Conservation (phyloP, 345 rosid species). For the Alliaria petiolata region DNA sequence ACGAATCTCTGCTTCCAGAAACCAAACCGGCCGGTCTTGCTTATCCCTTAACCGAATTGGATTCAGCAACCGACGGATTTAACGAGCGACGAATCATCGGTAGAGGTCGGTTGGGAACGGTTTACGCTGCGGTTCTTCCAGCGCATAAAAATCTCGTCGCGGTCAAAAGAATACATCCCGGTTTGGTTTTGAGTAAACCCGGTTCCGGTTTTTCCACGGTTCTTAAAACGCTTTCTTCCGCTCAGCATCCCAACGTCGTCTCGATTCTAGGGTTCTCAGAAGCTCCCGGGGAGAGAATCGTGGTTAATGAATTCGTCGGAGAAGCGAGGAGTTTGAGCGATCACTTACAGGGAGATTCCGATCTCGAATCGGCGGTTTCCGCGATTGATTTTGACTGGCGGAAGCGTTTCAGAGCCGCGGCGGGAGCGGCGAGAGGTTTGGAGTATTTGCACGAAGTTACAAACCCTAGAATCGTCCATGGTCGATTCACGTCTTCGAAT, state of each 20-base stretch:
- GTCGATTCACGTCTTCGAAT: conserved; percentile 63
- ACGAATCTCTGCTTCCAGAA: conserved; percentile 35
- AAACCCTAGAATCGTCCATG: conserved; percentile 60
- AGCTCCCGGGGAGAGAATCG: conserved; percentile 84
- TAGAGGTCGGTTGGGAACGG: conserved; percentile 58
- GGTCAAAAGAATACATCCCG: conserved; percentile 70
- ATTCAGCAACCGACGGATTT: conserved; percentile 72
- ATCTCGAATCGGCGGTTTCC: conserved; percentile 33
- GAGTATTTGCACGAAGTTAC: conserved; percentile 56
- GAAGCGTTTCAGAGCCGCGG: conserved; percentile 54
- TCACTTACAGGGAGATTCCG: conserved; percentile 46
- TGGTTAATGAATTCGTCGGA: conserved; percentile 53
- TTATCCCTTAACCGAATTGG: conserved; percentile 56
- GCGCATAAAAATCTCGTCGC: conserved; percentile 45
- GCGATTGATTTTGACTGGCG: conserved; percentile 55
- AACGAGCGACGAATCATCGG: conserved; percentile 56
- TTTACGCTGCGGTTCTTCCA: conserved; percentile 51
- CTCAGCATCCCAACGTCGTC: conserved; percentile 62
- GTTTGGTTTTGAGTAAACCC: conserved; percentile 62
- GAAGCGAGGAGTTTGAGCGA: conserved; percentile 44
- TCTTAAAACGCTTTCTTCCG: conserved; percentile 57
- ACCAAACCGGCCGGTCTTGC: conserved; percentile 34
- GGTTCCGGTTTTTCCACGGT: conserved; percentile 61
- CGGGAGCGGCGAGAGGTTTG: conserved; percentile 70
- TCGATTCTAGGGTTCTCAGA: conserved; percentile 65